Evolutionary conservation across 371 early-diverging fungal genomes (phyloP), one percentile per base, ranked within the genome.

Genomic region (Rhizopus microsporus): DNA sequence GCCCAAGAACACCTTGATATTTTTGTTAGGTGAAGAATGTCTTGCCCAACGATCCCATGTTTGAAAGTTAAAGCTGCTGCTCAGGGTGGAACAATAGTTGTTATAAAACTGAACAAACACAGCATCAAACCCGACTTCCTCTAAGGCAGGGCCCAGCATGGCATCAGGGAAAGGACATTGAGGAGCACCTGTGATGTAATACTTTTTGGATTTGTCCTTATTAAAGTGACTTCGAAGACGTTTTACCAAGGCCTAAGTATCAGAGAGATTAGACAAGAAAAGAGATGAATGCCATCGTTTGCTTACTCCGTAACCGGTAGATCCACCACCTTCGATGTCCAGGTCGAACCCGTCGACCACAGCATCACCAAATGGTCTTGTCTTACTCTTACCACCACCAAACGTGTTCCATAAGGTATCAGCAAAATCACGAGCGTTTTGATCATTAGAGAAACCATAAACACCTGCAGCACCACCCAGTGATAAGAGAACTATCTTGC

Each of bases 91-190:
- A 46, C 87, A 88, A 44, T 76, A 86, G 59, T 88, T 88, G 75
- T 90, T 90, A 74, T 90, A 89, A 51, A 87, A 89, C 65, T 89
- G 90, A 10, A 88, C 84, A 59, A 60, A 78, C n/a, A 89, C 78
- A 67, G 80, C 81, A 74, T 82, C 86, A 50, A 83, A 82, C 51
- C 70, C 69, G 9, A 66, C 77, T n/a, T 52, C 54, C 60, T 76
- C 72, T 9, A 83, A 64, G 1, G 65, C 62, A 5, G 50, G 40
- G 2, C 78, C 81, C 31, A 83, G 52, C 46, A 75, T 69, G 7
- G 71, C 74, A 66, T 88, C 90, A 4, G 89, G 89, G 54, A 70
- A 89, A 0, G 85, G 88, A 45, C 91, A 89, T 60, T 90, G 89
- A 1, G 91, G 91, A 1, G 91, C 88, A 15, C 82, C 86, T 0